Percentiles rank a stretch among this genome's conserved stretches.
Evolutionary conservation across 345 rosid genomes (phyloP).

Genomic region (Rubroshorea leprosula): DNA sequence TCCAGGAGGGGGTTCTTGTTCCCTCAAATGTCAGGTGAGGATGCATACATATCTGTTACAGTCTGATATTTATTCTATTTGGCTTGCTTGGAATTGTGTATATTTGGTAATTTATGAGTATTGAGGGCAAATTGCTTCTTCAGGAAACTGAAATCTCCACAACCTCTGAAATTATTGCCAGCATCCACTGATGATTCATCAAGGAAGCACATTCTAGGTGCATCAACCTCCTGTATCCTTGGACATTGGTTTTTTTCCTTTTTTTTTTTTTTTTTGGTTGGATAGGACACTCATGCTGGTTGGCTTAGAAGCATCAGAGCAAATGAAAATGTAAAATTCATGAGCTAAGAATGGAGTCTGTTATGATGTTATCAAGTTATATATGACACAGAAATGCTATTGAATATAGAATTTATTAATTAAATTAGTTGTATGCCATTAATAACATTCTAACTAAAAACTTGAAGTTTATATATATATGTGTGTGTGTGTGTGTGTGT

Average conservation of each 20-base stretch:
- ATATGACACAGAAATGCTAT: no score
- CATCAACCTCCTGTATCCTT: constrained; percentile 81
- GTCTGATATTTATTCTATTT: constrained; percentile 5
- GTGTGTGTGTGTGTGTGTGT: no score
- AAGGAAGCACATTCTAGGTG: constrained; percentile 65
- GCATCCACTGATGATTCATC: constrained; percentile 69
- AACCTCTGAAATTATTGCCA: constrained; percentile 62
- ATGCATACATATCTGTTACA: constrained; percentile 1
- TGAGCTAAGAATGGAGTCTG: no score
- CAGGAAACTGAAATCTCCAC: constrained; percentile 68
- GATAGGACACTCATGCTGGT: not conserved
- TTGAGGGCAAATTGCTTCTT: constrained; percentile 20
- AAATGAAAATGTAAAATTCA: no score
- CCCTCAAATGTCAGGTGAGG: constrained; percentile 51
- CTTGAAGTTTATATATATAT: no score
- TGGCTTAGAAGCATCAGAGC: no score
- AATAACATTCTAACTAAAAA: no score
- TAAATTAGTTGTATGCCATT: no score
- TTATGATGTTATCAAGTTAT: no score
- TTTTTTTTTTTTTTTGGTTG: not conserved
- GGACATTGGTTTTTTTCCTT: constrained; percentile 6
- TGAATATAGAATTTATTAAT: no score
- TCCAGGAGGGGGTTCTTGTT: constrained; percentile 59
- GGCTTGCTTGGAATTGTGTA: constrained; percentile 9
- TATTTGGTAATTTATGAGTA: not conserved